These are phyloP conservation scores for Pelargonium nanum DNA, from an alignment of 345 rosid species.

Conservation along the genomic window DNA sequence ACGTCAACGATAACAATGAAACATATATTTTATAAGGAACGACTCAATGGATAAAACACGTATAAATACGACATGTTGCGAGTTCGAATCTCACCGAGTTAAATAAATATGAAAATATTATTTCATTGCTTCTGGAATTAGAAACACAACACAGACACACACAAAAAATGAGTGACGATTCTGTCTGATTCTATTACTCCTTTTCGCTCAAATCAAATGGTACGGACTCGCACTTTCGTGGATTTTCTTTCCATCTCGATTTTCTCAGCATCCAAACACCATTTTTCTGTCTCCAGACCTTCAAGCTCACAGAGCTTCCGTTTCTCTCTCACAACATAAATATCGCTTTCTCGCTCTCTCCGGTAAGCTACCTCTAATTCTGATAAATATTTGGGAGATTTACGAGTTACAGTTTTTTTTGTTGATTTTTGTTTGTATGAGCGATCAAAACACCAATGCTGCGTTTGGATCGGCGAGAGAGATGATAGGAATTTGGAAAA, in stretches of 20 bases:
- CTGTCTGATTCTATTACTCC: not conserved
- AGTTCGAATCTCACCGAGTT: no score
- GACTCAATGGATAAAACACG: no score
- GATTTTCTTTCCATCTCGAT: not conserved
- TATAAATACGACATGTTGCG: no score
- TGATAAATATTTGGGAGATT: not conserved
- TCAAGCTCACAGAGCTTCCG: not conserved
- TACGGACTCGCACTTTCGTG: not conserved
- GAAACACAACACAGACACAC: not conserved
- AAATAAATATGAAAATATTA: no score
- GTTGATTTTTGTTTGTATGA: no score
- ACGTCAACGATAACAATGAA: no score
- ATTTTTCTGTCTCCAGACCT: not conserved
- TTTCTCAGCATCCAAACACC: not conserved
- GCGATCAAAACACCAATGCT: no score
- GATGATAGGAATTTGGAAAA: not conserved
- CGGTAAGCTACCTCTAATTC: not conserved
- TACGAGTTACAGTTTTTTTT: not conserved
- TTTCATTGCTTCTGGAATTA: not conserved
- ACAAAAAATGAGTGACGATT: not conserved
- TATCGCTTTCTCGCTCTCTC: not conserved
- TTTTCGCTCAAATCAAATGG: not conserved
- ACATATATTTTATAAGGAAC: no score
- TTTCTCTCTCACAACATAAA: not conserved
- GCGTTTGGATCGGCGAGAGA: not conserved